A percentile compares a stretch with the other conserved stretches of the same genome.
These are phyloP conservation scores for Talaromyces rugulosus DNA, from an alignment of 2,329 filamentous ascomycete genomes.

Conservation along the genomic window DNA sequence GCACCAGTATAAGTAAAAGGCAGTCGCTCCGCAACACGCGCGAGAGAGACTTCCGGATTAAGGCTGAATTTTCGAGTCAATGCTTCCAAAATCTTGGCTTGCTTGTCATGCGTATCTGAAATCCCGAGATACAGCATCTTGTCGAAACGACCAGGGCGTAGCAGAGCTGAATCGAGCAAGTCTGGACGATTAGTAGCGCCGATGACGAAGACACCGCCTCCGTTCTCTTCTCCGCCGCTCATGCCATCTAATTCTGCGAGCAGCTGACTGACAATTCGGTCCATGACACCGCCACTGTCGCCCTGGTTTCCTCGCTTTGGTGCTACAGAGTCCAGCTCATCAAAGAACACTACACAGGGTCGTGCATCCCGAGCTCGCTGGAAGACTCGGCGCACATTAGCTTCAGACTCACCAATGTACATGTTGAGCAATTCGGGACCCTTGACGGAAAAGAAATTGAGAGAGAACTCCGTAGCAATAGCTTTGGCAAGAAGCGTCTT, in stretches of 20 bases:
- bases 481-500: constrained; percentile 99
- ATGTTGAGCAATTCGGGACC: constrained; percentile 96
- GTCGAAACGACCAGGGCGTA: constrained; percentile 89
- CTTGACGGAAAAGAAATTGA: constrained; percentile 99
- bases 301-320: constrained; percentile 96
- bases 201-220: constrained; percentile 88
- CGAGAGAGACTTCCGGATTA: constrained; percentile 71
- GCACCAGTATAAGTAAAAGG: constrained; percentile 97
- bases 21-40: constrained; percentile 67
- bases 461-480: constrained; percentile 96
- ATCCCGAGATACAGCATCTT: constrained; percentile 98
- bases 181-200: constrained; percentile 94
- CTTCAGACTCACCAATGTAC: constrained; percentile 99
- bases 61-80: constrained; percentile 92
- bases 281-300: constrained; percentile 96
- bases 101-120: constrained; percentile 94
- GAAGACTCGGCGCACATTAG: constrained; percentile 98
- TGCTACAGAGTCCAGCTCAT: constrained; percentile 94
- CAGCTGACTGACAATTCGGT: constrained; percentile 91
- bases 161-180: constrained; percentile 80
- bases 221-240: constrained; percentile 80
- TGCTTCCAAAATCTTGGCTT: constrained; percentile 88
- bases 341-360: constrained; percentile 96
- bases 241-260: constrained; percentile 95
- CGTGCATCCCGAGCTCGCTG: constrained; percentile 97